These are phyloP conservation scores for Potentilla sterilis DNA, from an alignment of 306 rosid species.

Conservation along the genomic window DNA sequence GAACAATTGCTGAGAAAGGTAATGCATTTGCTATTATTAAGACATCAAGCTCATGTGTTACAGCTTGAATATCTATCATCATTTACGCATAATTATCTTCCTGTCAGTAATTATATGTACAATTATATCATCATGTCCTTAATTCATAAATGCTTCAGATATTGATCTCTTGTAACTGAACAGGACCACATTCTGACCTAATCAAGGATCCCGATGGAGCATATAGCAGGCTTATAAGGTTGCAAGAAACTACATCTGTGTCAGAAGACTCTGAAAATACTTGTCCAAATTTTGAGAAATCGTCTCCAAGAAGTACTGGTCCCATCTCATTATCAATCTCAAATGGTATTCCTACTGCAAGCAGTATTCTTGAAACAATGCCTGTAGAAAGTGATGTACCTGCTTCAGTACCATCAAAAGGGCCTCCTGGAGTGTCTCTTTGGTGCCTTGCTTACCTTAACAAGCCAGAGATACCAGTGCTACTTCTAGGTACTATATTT, in stretches of 20 bases:
- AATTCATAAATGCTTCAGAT: background rate
- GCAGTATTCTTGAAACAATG: slow-evolving; percentile 26
- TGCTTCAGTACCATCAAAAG: slow-evolving; percentile 25
- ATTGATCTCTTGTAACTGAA: slow-evolving; percentile 23
- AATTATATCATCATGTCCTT: background rate
- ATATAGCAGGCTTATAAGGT: slow-evolving; percentile 55
- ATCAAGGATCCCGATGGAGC: slow-evolving; percentile 55
- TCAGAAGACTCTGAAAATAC: slow-evolving; percentile 25
- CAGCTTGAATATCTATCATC: background rate
- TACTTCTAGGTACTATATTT: slow-evolving; percentile 53
- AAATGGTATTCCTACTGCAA: slow-evolving; percentile 32
- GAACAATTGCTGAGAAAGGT: slow-evolving; percentile 48
- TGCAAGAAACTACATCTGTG: slow-evolving; percentile 43
- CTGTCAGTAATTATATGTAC: background rate
- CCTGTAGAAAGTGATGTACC: slow-evolving; percentile 18
- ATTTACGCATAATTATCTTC: background rate
- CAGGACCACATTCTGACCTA: slow-evolving; percentile 67
- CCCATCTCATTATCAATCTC: slow-evolving; percentile 46
- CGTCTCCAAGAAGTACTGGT: slow-evolving; percentile 41
- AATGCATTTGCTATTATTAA: background rate
- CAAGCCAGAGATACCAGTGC: slow-evolving; percentile 69
- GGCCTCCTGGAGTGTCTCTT: slow-evolving; percentile 42
- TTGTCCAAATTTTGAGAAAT: slow-evolving; percentile 28
- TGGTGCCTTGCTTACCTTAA: slow-evolving; percentile 61
- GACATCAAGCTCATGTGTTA: background rate